These are phyloP conservation scores for Plantago lanceolata DNA, from an alignment of 305 asterid genomes.

Conservation along the genomic window DNA sequence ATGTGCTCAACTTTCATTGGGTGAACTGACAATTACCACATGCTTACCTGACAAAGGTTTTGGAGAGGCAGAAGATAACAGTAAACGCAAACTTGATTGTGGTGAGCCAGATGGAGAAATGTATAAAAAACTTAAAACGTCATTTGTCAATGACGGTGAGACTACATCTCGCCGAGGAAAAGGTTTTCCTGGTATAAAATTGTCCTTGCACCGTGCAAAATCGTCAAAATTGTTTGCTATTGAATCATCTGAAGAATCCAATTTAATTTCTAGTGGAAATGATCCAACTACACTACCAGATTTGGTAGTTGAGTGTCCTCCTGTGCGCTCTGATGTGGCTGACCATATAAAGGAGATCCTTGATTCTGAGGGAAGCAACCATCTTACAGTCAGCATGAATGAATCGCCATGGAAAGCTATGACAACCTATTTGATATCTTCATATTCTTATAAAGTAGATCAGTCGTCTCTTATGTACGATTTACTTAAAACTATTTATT, in stretches of 20 bases:
- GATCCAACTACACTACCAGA: conserved; percentile 28
- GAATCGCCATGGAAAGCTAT: too few relatives aligned
- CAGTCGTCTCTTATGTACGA: conserved; percentile 38
- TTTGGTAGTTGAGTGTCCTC: conserved; percentile 24
- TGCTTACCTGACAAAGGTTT: conserved; percentile 78
- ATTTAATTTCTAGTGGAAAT: conserved; percentile 28
- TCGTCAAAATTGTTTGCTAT: conserved; percentile 48
- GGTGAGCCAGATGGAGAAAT: conserved; percentile 44
- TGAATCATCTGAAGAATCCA: conserved; percentile 40
- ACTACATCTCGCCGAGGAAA: conserved; percentile 70
- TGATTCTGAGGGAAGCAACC: too few relatives aligned
- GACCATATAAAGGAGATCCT: conserved; percentile 35
- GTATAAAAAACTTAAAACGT: conserved; percentile 48
- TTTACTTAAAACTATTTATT: conserved; percentile 57
- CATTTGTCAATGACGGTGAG: conserved; percentile 67
- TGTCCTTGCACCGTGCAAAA: conserved; percentile 52
- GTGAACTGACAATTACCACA: conserved; percentile 61
- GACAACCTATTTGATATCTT: conserved; percentile 50
- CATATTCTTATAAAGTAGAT: conserved; percentile 39
- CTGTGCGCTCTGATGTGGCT: conserved; percentile 30
- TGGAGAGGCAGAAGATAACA: conserved; percentile 90
- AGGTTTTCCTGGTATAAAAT: conserved; percentile 87
- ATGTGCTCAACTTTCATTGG: conserved; percentile 66
- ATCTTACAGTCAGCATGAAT: too few relatives aligned
- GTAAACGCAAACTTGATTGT: conserved; percentile 56